Conservation (phyloP, 2,329 filamentous ascomycete species). For the Bipolaris cookei region DNA sequence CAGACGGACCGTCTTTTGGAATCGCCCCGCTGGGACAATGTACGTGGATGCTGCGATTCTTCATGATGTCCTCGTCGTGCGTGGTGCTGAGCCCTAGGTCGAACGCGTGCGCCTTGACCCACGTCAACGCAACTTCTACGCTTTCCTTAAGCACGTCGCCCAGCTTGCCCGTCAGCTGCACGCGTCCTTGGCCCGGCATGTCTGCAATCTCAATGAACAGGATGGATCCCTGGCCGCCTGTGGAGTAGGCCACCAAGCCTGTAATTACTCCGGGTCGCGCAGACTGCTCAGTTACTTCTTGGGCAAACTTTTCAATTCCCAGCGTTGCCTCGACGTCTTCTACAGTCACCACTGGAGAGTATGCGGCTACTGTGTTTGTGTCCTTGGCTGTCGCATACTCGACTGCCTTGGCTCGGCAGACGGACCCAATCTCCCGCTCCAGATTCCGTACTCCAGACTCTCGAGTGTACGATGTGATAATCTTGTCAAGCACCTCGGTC, state of each 20-base stretch:
- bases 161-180: constrained; percentile 94
- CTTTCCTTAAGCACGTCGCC: constrained; percentile 97
- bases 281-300: constrained; percentile 89
- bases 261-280: constrained; percentile 89
- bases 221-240: constrained; percentile 91
- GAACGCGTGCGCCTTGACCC: constrained; percentile 96
- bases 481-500: constrained; percentile 87
- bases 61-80: constrained; percentile 91
- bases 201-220: constrained; percentile 98
- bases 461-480: constrained; percentile 95
- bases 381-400: constrained; percentile 93
- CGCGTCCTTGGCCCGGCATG: constrained; percentile 90
- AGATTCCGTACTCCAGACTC: constrained; percentile 96
- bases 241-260: constrained; percentile 91
- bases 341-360: constrained; percentile 74
- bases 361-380: constrained; percentile 65
- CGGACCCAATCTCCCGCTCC: constrained; percentile 91
- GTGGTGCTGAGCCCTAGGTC: constrained; percentile 84
- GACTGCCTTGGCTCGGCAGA: constrained; percentile 85
- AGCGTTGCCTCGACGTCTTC: constrained; percentile 89
- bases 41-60: constrained; percentile 89
- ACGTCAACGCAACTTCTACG: constrained; percentile 92
- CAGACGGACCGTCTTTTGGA: constrained; percentile 85
- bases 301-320: constrained; percentile 90
- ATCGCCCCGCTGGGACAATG: constrained; percentile 95